A percentile compares a stretch with the other conserved stretches of the same genome.
phyloP scores from a whole-genome alignment of 441 rosid genomes.

The Dalechampia spathulata region DNA sequence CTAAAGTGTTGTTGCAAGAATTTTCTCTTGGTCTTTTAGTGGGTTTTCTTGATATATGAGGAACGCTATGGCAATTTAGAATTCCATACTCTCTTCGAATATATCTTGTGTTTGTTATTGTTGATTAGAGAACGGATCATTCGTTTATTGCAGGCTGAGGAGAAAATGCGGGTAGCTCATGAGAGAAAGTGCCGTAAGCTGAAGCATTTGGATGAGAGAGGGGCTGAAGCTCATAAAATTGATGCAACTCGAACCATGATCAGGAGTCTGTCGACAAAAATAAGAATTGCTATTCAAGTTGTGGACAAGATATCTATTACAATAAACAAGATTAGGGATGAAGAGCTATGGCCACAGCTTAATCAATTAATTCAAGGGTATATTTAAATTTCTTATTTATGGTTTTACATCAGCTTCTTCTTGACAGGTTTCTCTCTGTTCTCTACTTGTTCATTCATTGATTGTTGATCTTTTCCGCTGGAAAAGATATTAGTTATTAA shows the following conservation, averaged over 20 bases:
- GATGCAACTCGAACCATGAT: conserved; percentile 45
- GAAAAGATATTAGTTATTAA: not conserved
- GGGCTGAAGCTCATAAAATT: conserved; percentile 69
- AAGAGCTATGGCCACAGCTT: conserved; percentile 92
- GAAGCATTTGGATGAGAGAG: conserved; percentile 66
- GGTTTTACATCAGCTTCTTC: not conserved
- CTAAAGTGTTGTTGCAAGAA: not conserved
- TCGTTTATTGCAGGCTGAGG: conserved; percentile 57
- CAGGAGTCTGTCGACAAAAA: conserved; percentile 67
- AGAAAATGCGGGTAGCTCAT: conserved; percentile 70
- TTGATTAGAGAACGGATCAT: conserved; percentile 1
- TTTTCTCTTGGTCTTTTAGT: not conserved
- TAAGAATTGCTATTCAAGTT: conserved; percentile 78
- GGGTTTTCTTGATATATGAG: not conserved
- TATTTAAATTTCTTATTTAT: conserved; percentile 12
- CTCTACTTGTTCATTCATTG: not conserved
- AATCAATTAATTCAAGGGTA: conserved; percentile 88
- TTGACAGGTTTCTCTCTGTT: not conserved
- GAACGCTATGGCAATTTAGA: not conserved
- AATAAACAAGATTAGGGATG: conserved; percentile 88
- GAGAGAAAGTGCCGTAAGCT: conserved; percentile 67
- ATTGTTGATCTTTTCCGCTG: not conserved
- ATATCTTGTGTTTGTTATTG: conserved; percentile 1
- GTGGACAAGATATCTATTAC: conserved; percentile 80
- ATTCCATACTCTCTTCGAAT: too few species aligned